A percentile compares a stretch with the other conserved stretches of the same genome.
Conservation (phyloP, 768 basidiomycete species). For the Phaffia australis region DNA sequence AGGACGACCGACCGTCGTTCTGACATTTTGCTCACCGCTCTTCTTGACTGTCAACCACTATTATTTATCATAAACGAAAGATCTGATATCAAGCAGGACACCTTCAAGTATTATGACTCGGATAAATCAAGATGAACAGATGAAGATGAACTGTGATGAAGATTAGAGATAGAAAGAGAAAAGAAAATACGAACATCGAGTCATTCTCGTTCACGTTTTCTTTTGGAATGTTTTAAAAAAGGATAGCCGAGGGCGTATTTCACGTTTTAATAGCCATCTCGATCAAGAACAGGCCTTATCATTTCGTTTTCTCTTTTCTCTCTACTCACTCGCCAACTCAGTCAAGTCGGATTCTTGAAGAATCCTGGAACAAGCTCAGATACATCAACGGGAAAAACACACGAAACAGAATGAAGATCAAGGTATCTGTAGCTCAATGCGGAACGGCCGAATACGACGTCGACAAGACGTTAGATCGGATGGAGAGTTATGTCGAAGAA, state of each 20-base stretch:
- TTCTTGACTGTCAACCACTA: not conserved
- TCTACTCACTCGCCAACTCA: not conserved
- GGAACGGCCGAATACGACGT: conserved; percentile 26
- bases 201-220: too few relatives aligned
- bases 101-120: too few relatives aligned
- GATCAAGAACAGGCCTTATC: not conserved
- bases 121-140: not conserved
- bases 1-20: too few relatives aligned
- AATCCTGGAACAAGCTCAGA: too few relatives aligned
- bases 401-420: conserved; percentile 13
- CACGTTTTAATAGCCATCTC: not conserved
- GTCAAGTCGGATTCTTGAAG: not conserved
- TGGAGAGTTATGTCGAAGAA: conserved; percentile 24
- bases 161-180: not conserved
- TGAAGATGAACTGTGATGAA: not conserved
- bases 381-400: too few relatives aligned
- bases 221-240: not conserved
- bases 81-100: too few relatives aligned
- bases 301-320: not conserved
- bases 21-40: too few relatives aligned
- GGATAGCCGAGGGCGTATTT: not conserved
- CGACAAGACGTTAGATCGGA: conserved; percentile 23
- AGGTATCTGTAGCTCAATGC: conserved; percentile 28
- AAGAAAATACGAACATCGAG: too few relatives aligned
- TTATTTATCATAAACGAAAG: not conserved